These are phyloP conservation scores for Selenicereus undatus DNA, from an alignment of 148 eudicot genomes.

Conservation along the genomic window DNA sequence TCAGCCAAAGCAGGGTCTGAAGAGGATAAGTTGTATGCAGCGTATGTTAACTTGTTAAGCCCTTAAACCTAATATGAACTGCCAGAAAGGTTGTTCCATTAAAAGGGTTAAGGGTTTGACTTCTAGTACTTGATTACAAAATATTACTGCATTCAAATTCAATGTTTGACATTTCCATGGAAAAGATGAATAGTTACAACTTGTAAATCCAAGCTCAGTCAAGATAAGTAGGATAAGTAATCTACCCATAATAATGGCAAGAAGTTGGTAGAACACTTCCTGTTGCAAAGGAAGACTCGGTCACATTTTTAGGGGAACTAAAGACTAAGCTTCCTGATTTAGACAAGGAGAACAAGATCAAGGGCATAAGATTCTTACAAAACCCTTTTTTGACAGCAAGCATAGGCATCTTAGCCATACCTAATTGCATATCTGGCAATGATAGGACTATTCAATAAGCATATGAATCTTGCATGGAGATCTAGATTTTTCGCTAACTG, in stretches of 20 bases:
- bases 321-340: constrained; percentile 3
- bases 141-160: background rate
- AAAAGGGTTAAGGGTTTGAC: background rate
- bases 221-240: constrained; percentile 16
- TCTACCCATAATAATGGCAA: constrained; percentile 11
- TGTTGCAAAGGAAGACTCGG: background rate
- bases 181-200: background rate
- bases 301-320: constrained; percentile 4
- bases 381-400: constrained; percentile 4
- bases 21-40: background rate
- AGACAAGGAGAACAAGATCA: constrained; percentile 17
- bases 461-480: constrained; percentile 8
- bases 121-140: background rate
- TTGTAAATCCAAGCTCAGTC: constrained; percentile 6
- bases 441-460: constrained; percentile 11
- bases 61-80: background rate
- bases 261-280: background rate
- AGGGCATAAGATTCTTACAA: background rate
- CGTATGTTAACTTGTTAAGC: background rate
- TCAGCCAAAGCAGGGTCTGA: background rate
- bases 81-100: background rate
- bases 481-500: constrained; percentile 14
- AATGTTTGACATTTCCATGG: background rate
- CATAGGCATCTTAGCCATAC: constrained; percentile 21
- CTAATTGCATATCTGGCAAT: constrained; percentile 22